Base-by-base conservation (phyloP, 2,329 filamentous ascomycete species). In the Endocalyx cinctus region DNA sequence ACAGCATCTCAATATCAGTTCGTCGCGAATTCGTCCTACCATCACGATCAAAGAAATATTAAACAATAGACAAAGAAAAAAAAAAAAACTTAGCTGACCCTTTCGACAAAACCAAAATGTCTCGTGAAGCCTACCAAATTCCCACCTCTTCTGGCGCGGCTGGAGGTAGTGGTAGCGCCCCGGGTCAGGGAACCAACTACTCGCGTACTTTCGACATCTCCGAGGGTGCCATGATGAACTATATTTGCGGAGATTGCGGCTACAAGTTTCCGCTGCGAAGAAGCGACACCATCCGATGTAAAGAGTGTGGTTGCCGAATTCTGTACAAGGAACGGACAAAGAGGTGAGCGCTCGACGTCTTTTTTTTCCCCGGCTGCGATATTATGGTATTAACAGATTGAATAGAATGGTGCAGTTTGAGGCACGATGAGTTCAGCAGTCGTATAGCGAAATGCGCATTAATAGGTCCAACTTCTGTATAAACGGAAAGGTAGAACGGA, bases 351-450 rank as follows among this genome's bases (percentile, higher is more conserved):
- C 32, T 18, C 32, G 27, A 29, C 29, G 20, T 27, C 13, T 15
- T 28, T 37, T 8, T 33, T 23, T 23, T 17, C n/a, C 23, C 6
- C 25, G 20, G 20, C 8, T 23, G n/a, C n/a, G 20, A 8, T 23
- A 23, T 23, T 23, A 23, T 23, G 20, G 20, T 23, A 8, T 23
- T n/a, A n/a, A n/a, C n/a, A n/a, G n/a, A n/a, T n/a, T n/a, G n/a
- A n/a, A 35, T 50, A 94, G 90, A 57, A 96, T 97, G 89, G 89
- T 97, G 32, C 92, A 98, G 67, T 97, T 98, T 55, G 89, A 98
- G 71, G 92, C 92, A 32, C 79, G 90, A 65, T 97, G 63, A 72
- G n/a, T n/a, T n/a, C n/a, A n/a, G n/a, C n/a, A n/a, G n/a, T n/a
- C n/a, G n/a, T n/a, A n/a, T n/a, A n/a, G n/a, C n/a, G n/a, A n/a